A percentile compares a stretch with the other conserved stretches of the same genome.
These are phyloP conservation scores for Hyaloscypha finlandica DNA, from an alignment of 495 filamentous ascomycete species.

Conservation along the genomic window DNA sequence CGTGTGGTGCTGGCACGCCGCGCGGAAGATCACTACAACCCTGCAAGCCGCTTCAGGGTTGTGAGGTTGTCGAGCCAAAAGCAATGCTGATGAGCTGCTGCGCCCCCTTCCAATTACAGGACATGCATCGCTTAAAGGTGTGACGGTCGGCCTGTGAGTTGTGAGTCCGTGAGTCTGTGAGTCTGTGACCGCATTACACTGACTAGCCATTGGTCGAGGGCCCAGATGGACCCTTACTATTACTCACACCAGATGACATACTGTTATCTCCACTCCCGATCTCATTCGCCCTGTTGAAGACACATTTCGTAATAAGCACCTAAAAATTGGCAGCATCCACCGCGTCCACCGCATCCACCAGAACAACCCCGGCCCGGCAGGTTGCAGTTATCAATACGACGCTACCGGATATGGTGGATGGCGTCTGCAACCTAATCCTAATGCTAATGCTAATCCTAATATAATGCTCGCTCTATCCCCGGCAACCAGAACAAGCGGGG, in stretches of 20 bases:
- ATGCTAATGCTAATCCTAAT: neutral
- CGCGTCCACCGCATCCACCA: too few species aligned
- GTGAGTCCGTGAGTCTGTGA: too few species aligned
- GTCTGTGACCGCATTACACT: too few species aligned
- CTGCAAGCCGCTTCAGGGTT: neutral
- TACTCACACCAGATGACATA: neutral
- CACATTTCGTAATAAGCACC: neutral
- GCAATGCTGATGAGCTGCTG: neutral
- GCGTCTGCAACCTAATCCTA: neutral
- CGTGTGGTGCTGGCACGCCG: neutral
- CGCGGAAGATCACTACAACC: neutral
- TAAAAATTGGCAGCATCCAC: neutral
- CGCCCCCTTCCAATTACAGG: neutral
- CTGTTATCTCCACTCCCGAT: neutral
- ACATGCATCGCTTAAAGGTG: too few species aligned
- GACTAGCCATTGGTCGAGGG: too few species aligned
- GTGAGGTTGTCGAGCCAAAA: neutral
- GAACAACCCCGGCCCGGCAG: neutral
- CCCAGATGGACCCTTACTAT: neutral
- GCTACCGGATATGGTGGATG: neutral
- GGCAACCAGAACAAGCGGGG: neutral
- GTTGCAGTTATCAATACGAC: neutral
- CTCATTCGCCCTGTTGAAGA: neutral
- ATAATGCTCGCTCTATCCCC: neutral
- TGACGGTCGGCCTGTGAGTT: too few species aligned